These are phyloP conservation scores for Abrus precatorius DNA, from an alignment of 306 rosid species.

Conservation along the genomic window DNA sequence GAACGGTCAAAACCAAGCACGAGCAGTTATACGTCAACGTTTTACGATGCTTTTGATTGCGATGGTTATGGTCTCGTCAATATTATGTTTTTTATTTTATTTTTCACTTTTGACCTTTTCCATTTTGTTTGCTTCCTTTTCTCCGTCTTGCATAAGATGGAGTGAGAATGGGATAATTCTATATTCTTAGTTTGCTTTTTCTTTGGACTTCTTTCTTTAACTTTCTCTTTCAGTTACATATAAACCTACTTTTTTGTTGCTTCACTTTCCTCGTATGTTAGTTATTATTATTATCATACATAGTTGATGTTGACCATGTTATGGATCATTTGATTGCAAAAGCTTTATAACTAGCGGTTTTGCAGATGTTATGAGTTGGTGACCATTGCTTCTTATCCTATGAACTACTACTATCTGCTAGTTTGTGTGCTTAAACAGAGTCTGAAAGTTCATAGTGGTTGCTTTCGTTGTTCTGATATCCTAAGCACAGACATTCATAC, in stretches of 20 bases:
- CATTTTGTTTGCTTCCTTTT: constrained; percentile 52
- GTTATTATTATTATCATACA: background rate
- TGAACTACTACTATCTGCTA: constrained; percentile 37
- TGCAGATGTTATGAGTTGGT: constrained; percentile 2
- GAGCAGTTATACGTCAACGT: constrained; percentile 53
- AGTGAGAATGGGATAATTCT: constrained; percentile 69
- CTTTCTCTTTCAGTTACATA: constrained; percentile 58
- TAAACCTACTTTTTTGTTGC: constrained; percentile 55
- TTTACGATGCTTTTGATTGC: constrained; percentile 53
- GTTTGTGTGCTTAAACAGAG: constrained; percentile 42
- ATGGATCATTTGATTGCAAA: constrained; percentile 25
- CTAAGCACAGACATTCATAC: constrained; percentile 38
- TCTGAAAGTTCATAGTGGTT: constrained; percentile 28
- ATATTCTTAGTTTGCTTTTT: constrained; percentile 64
- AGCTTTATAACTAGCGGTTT: background rate
- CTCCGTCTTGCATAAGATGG: constrained; percentile 60
- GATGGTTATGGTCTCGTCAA: constrained; percentile 56
- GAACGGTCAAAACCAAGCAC: constrained; percentile 55
- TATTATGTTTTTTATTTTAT: constrained; percentile 22
- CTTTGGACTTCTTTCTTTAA: constrained; percentile 47
- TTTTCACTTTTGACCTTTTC: constrained; percentile 32
- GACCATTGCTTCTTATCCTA: background rate
- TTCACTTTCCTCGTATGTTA: constrained; percentile 27
- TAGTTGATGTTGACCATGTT: constrained; percentile 39
- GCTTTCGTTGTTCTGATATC: constrained; percentile 47